phyloP scores from a whole-genome alignment of 768 basidiomycete genomes.

The Daedalea quercina region DNA sequence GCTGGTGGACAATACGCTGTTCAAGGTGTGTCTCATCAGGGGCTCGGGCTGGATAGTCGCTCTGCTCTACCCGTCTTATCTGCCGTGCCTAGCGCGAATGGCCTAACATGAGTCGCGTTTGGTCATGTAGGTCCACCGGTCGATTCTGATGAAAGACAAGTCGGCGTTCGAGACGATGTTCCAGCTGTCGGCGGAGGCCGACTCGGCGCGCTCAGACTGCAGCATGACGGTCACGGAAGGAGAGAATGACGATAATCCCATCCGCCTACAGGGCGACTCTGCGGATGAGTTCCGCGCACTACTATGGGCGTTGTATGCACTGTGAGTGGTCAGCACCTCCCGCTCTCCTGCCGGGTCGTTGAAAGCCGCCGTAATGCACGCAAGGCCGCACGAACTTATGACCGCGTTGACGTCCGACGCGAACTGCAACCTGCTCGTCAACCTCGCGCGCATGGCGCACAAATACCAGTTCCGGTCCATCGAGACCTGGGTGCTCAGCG shows the following conservation, averaged over 20 bases:
- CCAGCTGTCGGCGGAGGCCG: slow-evolving; percentile 23
- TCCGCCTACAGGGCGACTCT: slow-evolving; percentile 39
- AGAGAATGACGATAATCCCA: slow-evolving; percentile 42
- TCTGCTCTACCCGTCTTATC: background rate
- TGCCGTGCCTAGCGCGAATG: background rate
- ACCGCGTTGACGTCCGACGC: slow-evolving; percentile 34
- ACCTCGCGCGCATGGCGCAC: slow-evolving; percentile 41
- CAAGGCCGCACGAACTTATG: slow-evolving; percentile 41
- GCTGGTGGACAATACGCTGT: slow-evolving; percentile 55
- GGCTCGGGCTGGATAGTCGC: background rate
- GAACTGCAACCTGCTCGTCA: slow-evolving; percentile 38
- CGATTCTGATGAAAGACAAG: slow-evolving; percentile 36
- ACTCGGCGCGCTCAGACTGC: slow-evolving; percentile 21
- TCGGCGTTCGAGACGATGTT: slow-evolving; percentile 31
- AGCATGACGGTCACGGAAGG: slow-evolving; percentile 34
- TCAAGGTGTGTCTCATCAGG: slow-evolving; percentile 43
- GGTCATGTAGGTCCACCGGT: slow-evolving; percentile 30
- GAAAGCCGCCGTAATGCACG: background rate
- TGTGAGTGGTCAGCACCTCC: slow-evolving; percentile 31
- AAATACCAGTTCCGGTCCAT: slow-evolving; percentile 42
- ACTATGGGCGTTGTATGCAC: slow-evolving; percentile 45
- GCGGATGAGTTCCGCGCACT: slow-evolving; percentile 46
- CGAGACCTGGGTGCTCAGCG: slow-evolving; percentile 37
- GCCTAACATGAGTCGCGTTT: background rate
- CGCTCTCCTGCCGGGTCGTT: background rate